Base-by-base conservation (phyloP, 306 rosid genomes). In the Spatholobus suberectus region DNA sequence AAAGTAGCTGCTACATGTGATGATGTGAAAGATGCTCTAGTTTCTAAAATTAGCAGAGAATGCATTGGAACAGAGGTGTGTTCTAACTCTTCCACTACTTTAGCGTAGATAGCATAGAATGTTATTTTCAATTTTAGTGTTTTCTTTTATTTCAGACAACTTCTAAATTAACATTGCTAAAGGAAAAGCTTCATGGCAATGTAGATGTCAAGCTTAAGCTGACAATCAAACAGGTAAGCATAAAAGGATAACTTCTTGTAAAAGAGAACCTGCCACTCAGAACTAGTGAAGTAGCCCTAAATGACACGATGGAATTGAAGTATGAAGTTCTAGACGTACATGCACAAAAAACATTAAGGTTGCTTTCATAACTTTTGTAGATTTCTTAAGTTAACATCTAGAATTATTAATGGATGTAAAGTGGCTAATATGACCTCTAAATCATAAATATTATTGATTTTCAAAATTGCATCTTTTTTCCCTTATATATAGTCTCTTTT, bases 261-360 rank as follows among this genome's bases (percentile, higher is more conserved):
- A 94, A 90, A 85, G 98, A 97, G 81, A 94, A 90, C 77, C 93
- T 94, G 73, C 98, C 98, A 72, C 98, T 94, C 78, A 89, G 98
- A 89, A 88, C 90, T 41, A 90, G 87, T 82, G 98, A 94, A 90
- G 95, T 95, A 75, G 81, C 89, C 84, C 92, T 90, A 26, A 89
- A 88, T 37, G 98, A 94, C 83, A 92, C 90, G 88, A 89, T 94
- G 66, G 95, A 94, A 76, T 73, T 94, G 83, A 94, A 94, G 87
- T 94, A 95, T 83, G 98, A 94, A 87, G 89, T 86, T 86, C 78
- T 94, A 83, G 97, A 94, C 87, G 98, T 94, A 34, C 94, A 62
- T 92, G n/a, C n/a, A n/a, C n/a, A n/a, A n/a, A n/a, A n/a, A n/a
- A n/a, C n/a, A n/a, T n/a, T n/a, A n/a, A n/a, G 98, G 98, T 94